Conservation (phyloP, 257 asterid genomes). For the Thymus mandschuricus region DNA sequence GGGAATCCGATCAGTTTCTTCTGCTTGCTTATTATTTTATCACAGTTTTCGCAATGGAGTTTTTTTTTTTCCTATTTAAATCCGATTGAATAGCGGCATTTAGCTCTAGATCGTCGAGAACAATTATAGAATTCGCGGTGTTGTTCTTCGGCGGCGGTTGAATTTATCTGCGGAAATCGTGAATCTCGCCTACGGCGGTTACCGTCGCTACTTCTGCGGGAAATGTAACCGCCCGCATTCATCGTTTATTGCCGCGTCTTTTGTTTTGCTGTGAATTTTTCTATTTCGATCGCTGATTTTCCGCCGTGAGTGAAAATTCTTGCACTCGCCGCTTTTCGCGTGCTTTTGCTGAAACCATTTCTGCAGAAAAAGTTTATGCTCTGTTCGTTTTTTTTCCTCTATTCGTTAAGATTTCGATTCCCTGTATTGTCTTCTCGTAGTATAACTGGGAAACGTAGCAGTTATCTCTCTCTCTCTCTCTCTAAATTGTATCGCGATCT, state of each 20-base stretch:
- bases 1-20: conserved; percentile 27
- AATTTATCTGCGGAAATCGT: conserved; percentile 32
- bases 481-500: conserved; percentile 17
- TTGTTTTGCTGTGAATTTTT: conserved; percentile 9
- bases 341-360: conserved; percentile 26
- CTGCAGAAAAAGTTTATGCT: conserved; percentile 6
- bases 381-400: not conserved
- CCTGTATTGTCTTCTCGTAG: not conserved
- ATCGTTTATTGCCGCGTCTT: conserved; percentile 32
- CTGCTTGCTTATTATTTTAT: not conserved
- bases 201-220: conserved; percentile 3
- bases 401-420: not conserved
- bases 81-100: conserved; percentile 14
- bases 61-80: not conserved
- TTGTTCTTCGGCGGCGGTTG: conserved; percentile 30
- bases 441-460: not conserved
- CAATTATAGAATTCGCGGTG: not conserved
- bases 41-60: not conserved
- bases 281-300: conserved; percentile 6
- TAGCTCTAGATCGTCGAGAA: conserved; percentile 13
- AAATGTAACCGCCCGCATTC: conserved; percentile 42
- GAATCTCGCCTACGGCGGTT: conserved; percentile 41
- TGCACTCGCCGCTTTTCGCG: conserved; percentile 10
- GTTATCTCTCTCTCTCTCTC: not conserved
- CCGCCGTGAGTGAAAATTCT: conserved; percentile 9